These are phyloP conservation scores for Trichoderma sp. DNA, from an alignment of 2,329 filamentous ascomycete species.

Conservation along the genomic window DNA sequence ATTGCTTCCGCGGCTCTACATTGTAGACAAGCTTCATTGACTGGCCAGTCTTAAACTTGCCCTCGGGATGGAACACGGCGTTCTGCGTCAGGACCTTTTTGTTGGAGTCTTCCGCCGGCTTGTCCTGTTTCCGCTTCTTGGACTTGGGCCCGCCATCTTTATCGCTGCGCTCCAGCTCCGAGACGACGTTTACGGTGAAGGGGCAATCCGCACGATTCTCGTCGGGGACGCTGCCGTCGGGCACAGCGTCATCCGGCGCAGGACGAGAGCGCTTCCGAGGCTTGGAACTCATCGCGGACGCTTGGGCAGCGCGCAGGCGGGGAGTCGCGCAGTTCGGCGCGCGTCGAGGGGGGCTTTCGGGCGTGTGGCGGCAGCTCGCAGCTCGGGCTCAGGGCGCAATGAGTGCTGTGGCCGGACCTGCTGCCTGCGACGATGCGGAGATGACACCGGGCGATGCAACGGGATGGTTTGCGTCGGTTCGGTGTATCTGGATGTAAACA, in stretches of 20 bases:
- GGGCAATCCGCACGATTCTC: constrained; percentile 62
- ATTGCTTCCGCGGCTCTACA: constrained; percentile 56
- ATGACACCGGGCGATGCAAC: not conserved
- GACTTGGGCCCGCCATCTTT: constrained; percentile 47
- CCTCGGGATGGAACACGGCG: constrained; percentile 58
- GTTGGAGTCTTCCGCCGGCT: constrained; percentile 47
- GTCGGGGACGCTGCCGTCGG: constrained; percentile 37
- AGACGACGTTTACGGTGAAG: constrained; percentile 48
- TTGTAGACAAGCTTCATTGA: constrained; percentile 60
- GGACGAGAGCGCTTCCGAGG: constrained; percentile 57
- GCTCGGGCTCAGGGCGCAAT: not conserved
- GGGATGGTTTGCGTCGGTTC: constrained; percentile 6
- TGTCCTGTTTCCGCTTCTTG: constrained; percentile 54
- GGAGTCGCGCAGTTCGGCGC: constrained; percentile 6
- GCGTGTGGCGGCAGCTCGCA: not conserved
- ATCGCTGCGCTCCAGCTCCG: constrained; percentile 39
- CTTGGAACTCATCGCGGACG: constrained; percentile 37
- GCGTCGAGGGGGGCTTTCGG: constrained; percentile 1
- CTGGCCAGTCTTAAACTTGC: constrained; percentile 58
- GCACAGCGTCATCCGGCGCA: constrained; percentile 35
- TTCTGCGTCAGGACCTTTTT: constrained; percentile 52
- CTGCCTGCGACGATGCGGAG: constrained; percentile 6
- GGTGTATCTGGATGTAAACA: constrained; percentile 21
- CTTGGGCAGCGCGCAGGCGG: constrained; percentile 18
- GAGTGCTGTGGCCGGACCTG: not conserved